Evolutionary conservation across 805 yeast genomes (phyloP).

Genomic region (Candida broadrunensis): DNA sequence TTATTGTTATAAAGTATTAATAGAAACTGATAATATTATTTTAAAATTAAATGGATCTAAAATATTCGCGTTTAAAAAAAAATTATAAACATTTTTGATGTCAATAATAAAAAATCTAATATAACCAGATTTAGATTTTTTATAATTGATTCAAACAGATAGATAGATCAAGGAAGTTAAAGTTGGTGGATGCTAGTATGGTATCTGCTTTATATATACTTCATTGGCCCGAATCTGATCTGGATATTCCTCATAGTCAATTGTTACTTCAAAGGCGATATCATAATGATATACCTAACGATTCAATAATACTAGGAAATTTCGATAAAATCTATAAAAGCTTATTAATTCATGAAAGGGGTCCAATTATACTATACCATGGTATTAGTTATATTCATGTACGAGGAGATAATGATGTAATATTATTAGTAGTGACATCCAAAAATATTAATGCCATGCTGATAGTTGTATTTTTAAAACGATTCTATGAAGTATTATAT

Average conservation of each 20-base stretch:
- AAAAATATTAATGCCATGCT: constrained; percentile 58
- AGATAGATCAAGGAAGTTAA: too few species aligned
- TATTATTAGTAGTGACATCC: constrained; percentile 39
- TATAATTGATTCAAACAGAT: background rate
- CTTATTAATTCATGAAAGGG: constrained; percentile 16
- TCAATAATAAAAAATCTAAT: too few species aligned
- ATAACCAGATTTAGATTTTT: too few species aligned
- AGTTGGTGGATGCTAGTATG: constrained; percentile 14
- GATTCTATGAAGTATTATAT: constrained; percentile 25
- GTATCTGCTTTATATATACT: constrained; percentile 37
- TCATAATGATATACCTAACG: constrained; percentile 27
- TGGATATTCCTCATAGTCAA: constrained; percentile 24
- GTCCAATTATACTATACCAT: constrained; percentile 44
- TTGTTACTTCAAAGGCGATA: constrained; percentile 32
- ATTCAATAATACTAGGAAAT: constrained; percentile 16
- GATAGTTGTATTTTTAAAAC: constrained; percentile 51
- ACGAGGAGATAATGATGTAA: constrained; percentile 41
- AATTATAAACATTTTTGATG: too few species aligned
- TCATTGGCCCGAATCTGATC: constrained; percentile 28
- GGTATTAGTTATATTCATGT: constrained; percentile 59
- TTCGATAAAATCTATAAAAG: constrained; percentile 22
- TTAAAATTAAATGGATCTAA: too few species aligned
- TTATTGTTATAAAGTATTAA: too few species aligned
- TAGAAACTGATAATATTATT: too few species aligned
- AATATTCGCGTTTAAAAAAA: too few species aligned